Conservation (phyloP, 306 rosid genomes). For the Acacia melanoxylon region DNA sequence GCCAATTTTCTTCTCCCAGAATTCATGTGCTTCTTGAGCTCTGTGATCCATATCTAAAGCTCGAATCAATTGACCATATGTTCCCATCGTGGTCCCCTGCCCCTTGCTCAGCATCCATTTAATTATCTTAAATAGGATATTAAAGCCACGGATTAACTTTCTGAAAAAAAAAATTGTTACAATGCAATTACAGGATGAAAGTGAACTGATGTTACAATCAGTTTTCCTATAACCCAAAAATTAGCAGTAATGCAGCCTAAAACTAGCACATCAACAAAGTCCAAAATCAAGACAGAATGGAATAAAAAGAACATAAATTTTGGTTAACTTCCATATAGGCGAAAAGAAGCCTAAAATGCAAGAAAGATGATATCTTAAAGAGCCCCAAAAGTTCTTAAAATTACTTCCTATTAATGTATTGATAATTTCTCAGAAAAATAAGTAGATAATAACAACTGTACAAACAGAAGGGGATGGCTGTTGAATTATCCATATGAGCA, state of each 20-base stretch:
- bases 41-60: slow-evolving; percentile 95
- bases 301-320: slow-evolving; percentile 6
- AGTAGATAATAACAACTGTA: background rate
- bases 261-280: slow-evolving; percentile 7
- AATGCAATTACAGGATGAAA: background rate
- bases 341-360: background rate
- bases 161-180: slow-evolving; percentile 1
- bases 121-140: slow-evolving; percentile 55
- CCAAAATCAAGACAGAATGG: slow-evolving; percentile 13
- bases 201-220: slow-evolving; percentile 1
- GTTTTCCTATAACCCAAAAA: background rate
- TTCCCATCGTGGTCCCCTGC: slow-evolving; percentile 85
- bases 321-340: background rate
- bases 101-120: slow-evolving; percentile 99
- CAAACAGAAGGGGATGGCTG: background rate
- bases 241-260: background rate
- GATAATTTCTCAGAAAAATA: background rate
- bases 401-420: background rate
- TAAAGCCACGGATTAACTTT: slow-evolving; percentile 11
- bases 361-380: background rate
- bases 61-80: slow-evolving; percentile 71
- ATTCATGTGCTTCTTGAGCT: slow-evolving; percentile 77
- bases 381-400: background rate
- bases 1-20: slow-evolving; percentile 87
- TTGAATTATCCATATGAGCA: background rate